phyloP scores from a whole-genome alignment of 106 monocot species.

The Allium cepa region DNA sequence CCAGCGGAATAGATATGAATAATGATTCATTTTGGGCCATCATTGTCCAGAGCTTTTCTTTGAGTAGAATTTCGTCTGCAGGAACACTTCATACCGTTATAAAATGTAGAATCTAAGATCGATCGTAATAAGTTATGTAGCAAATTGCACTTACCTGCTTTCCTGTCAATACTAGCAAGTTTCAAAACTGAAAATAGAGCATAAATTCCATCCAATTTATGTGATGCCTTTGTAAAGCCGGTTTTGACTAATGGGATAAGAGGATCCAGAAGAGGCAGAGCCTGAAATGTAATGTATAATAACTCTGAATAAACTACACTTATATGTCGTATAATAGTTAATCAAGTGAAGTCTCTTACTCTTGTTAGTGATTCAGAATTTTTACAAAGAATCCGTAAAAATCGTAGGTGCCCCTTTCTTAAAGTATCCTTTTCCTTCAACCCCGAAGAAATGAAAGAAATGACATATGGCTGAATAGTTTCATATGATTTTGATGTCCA shows the following conservation, averaged over 20 bases:
- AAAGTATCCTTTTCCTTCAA: slow-evolving; percentile 86
- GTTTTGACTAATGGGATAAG: slow-evolving; percentile 76
- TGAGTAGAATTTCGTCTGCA: slow-evolving; percentile 61
- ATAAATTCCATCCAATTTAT: slow-evolving; percentile 96
- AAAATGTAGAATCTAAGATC: background rate
- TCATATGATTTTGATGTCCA: slow-evolving; percentile 67
- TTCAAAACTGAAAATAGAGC: slow-evolving; percentile 64
- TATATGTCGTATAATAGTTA: background rate
- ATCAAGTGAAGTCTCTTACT: slow-evolving; percentile 21
- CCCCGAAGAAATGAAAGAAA: slow-evolving; percentile 63
- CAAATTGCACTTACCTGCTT: slow-evolving; percentile 44
- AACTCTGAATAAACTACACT: background rate
- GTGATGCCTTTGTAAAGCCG: slow-evolving; percentile 79
- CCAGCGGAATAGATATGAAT: slow-evolving; percentile 53
- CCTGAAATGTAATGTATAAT: slow-evolving; percentile 22
- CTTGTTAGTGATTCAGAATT: slow-evolving; percentile 49
- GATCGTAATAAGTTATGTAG: background rate
- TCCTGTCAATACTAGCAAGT: slow-evolving; percentile 50
- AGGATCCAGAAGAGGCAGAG: slow-evolving; percentile 53
- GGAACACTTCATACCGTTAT: background rate
- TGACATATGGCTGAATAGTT: slow-evolving; percentile 57
- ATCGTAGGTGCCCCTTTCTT: slow-evolving; percentile 81
- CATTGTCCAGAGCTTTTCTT: slow-evolving; percentile 84
- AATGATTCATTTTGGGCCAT: slow-evolving; percentile 83
- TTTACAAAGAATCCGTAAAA: slow-evolving; percentile 60